These are phyloP conservation scores for Porpolomopsis calyptriformis DNA, from an alignment of 768 basidiomycete species.

Conservation along the genomic window DNA sequence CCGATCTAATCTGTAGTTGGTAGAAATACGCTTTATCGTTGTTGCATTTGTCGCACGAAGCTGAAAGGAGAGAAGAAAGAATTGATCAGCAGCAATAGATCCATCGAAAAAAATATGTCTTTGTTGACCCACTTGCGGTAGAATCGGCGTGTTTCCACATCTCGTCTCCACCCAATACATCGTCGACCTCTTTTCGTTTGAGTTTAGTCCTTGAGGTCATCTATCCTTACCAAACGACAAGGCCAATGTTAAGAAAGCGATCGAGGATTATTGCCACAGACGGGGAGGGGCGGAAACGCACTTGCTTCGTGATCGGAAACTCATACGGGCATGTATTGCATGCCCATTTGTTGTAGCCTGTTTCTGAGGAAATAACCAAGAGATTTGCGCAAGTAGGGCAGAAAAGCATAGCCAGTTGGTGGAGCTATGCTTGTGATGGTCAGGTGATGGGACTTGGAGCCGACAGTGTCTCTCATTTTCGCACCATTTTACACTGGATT, in stretches of 20 bases:
- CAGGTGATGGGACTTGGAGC: too few species aligned
- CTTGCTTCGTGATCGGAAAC: slow-evolving; percentile 83
- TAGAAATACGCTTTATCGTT: slow-evolving; percentile 82
- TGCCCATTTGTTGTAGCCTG: slow-evolving; percentile 83
- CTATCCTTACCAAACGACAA: slow-evolving; percentile 25
- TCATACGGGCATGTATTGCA: slow-evolving; percentile 94
- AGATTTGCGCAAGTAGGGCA: slow-evolving; percentile 92
- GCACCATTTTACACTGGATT: too few species aligned
- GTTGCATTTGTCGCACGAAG: slow-evolving; percentile 71
- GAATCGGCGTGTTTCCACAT: slow-evolving; percentile 92
- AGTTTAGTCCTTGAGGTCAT: slow-evolving; percentile 86
- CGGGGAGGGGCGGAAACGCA: slow-evolving; percentile 17
- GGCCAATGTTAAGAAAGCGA: neutral
- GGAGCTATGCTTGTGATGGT: too few species aligned
- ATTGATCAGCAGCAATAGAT: neutral
- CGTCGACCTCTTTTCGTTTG: slow-evolving; percentile 86
- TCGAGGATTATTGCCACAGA: neutral
- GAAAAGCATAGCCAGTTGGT: slow-evolving; percentile 93
- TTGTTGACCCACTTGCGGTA: slow-evolving; percentile 71
- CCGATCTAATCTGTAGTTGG: slow-evolving; percentile 91
- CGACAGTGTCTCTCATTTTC: too few species aligned
- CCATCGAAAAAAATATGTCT: slow-evolving; percentile 20
- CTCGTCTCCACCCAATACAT: slow-evolving; percentile 89
- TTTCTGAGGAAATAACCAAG: slow-evolving; percentile 65
- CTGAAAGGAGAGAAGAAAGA: slow-evolving; percentile 19